Evolutionary conservation across 2,329 filamentous ascomycete genomes (phyloP).

Genomic region (Xylaria hypoxylon): DNA sequence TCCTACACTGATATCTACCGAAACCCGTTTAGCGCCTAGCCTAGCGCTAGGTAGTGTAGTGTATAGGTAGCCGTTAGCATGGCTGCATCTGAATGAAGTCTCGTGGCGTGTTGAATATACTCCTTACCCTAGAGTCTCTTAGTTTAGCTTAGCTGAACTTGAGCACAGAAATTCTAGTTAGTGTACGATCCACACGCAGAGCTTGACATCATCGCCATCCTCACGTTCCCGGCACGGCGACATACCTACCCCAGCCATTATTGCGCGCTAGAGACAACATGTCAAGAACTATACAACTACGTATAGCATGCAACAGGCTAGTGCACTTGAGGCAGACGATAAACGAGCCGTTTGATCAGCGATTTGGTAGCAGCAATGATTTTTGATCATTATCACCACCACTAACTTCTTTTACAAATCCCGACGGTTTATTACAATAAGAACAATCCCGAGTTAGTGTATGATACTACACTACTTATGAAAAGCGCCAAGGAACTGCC

Average conservation of each 20-base stretch:
- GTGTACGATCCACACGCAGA: conserved; percentile 15
- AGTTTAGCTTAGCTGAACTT: conserved; percentile 22
- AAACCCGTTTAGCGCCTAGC: conserved; percentile 34
- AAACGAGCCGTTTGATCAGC: neutral
- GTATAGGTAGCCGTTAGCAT: conserved; percentile 26
- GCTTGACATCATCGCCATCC: conserved; percentile 22
- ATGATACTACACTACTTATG: neutral
- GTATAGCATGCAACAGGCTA: neutral
- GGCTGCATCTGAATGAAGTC: conserved; percentile 22
- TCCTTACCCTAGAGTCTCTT: conserved; percentile 20
- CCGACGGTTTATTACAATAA: neutral
- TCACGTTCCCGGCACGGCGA: neutral
- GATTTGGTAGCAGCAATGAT: neutral
- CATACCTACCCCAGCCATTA: neutral
- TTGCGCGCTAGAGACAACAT: neutral
- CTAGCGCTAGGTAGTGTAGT: neutral
- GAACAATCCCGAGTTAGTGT: too few relatives aligned
- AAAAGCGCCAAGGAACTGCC: conserved; percentile 21
- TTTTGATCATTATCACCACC: too few relatives aligned
- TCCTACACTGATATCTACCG: conserved; percentile 27
- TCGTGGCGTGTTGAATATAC: conserved; percentile 15
- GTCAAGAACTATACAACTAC: too few relatives aligned
- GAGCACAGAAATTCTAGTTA: conserved; percentile 12
- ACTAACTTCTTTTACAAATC: neutral
- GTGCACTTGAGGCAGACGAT: neutral